Evolutionary conservation across 1,284 basidiomycete genomes (phyloP).

Genomic region (Coniferiporia sulphurascens): DNA sequence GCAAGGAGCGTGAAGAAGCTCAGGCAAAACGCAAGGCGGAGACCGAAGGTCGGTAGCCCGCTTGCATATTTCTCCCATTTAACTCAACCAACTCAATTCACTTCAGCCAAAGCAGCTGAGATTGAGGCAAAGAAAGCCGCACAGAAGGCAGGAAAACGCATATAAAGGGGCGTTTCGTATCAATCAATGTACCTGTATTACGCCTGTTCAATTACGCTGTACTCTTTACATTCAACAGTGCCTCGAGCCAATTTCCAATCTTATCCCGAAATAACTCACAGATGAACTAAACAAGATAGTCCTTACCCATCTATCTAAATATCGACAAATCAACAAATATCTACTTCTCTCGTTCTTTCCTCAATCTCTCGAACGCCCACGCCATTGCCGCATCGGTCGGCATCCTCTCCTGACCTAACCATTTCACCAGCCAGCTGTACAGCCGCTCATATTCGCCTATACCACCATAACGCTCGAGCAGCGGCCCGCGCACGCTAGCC

Average conservation of each 20-base stretch:
- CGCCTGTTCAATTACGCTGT: neutral
- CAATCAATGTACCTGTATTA: neutral
- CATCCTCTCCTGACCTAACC: conserved; percentile 53
- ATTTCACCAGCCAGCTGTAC: conserved; percentile 58
- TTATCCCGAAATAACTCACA: neutral
- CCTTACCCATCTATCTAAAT: too few species aligned
- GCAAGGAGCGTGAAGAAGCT: conserved; percentile 79
- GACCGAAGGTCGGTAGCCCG: conserved; percentile 55
- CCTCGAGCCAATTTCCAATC: neutral
- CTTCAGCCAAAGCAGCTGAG: conserved; percentile 40
- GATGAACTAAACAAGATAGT: neutral
- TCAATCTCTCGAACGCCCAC: conserved; percentile 8
- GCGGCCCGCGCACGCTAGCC: conserved; percentile 53
- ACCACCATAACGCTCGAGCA: conserved; percentile 43
- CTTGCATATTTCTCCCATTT: conserved; percentile 3
- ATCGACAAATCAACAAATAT: too few species aligned
- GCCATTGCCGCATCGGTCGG: conserved; percentile 38
- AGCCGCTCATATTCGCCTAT: conserved; percentile 47
- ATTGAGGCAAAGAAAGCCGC: conserved; percentile 36
- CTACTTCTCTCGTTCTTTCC: conserved; percentile 4
- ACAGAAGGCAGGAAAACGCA: conserved; percentile 26
- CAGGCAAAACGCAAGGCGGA: conserved; percentile 83
- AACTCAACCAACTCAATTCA: neutral
- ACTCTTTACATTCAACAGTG: neutral
- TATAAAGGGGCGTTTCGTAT: conserved; percentile 14